Evolutionary conservation across 805 yeast genomes (phyloP).

Genomic region (Yamadazyma sp.): DNA sequence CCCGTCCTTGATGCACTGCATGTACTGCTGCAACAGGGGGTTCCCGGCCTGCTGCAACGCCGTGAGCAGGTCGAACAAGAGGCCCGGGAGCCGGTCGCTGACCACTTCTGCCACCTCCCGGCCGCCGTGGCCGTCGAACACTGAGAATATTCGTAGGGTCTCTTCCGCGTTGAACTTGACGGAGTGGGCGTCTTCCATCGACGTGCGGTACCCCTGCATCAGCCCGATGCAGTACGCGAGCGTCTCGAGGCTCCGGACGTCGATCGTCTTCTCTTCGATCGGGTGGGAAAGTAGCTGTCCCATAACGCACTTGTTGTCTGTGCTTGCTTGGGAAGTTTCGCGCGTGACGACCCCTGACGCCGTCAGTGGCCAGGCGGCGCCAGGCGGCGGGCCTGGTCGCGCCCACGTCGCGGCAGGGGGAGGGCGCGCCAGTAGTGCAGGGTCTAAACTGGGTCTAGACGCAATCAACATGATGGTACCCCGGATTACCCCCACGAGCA

Average conservation of each 20-base stretch:
- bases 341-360: no score
- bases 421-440: no score
- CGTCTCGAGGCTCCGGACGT: constrained; percentile 43
- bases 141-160: constrained; percentile 55
- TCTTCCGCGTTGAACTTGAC: constrained; percentile 48
- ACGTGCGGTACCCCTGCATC: constrained; percentile 74
- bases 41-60: constrained; percentile 6
- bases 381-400: no score
- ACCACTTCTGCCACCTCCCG: constrained; percentile 56
- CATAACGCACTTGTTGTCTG: constrained; percentile 43
- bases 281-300: constrained; percentile 78
- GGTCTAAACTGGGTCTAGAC: no score
- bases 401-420: no score
- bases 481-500: constrained; percentile 22
- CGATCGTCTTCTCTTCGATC: constrained; percentile 63
- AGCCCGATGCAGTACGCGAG: constrained; percentile 64
- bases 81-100: constrained; percentile 40
- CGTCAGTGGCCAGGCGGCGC: no score
- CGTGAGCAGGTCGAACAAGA: constrained; percentile 32
- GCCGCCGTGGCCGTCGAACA: constrained; percentile 86
- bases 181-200: constrained; percentile 77
- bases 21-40: constrained; percentile 17
- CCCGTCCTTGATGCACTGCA: constrained; percentile 27
- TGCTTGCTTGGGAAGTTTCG: no score
- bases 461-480: constrained; percentile 31